Evolutionary conservation across 257 asterid genomes (phyloP).

Genomic region (Prunella vulgaris): DNA sequence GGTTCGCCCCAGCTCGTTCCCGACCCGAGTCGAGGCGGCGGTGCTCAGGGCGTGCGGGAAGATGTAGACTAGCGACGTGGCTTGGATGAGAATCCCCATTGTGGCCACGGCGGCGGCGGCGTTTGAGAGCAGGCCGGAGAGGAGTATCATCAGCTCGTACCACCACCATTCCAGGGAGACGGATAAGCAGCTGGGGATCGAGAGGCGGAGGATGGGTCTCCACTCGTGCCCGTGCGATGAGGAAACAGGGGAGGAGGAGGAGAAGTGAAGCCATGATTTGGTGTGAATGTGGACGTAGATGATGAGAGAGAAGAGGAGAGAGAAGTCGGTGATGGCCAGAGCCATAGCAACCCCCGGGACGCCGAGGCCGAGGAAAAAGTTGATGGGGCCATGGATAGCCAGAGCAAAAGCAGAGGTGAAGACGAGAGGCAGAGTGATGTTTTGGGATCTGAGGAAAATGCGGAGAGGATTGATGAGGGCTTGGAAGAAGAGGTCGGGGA

Average conservation of each 20-base stretch:
- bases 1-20: conserved; percentile 52
- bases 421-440: conserved; percentile 48
- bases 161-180: conserved; percentile 97
- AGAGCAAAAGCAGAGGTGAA: conserved; percentile 40
- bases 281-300: conserved; percentile 12
- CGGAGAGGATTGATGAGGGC: conserved; percentile 55
- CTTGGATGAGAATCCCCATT: conserved; percentile 60
- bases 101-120: conserved; percentile 53
- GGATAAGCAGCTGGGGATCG: conserved; percentile 56
- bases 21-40: conserved; percentile 57
- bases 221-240: conserved; percentile 34
- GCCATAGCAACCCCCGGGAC: conserved; percentile 51
- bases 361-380: conserved; percentile 47
- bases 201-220: conserved; percentile 33
- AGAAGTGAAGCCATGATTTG: conserved; percentile 22
- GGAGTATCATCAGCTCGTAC: conserved; percentile 74
- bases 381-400: conserved; percentile 48
- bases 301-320: conserved; percentile 27
- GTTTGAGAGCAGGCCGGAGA: conserved; percentile 46
- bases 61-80: conserved; percentile 51
- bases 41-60: conserved; percentile 52
- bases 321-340: conserved; percentile 30
- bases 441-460: conserved; percentile 52
- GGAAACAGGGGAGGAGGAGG: conserved; percentile 18
- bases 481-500: conserved; percentile 52